A percentile compares a stretch with the other conserved stretches of the same genome.
Conservation (phyloP, 2,329 filamentous ascomycete genomes). For the Coniochaeta prunicola region DNA sequence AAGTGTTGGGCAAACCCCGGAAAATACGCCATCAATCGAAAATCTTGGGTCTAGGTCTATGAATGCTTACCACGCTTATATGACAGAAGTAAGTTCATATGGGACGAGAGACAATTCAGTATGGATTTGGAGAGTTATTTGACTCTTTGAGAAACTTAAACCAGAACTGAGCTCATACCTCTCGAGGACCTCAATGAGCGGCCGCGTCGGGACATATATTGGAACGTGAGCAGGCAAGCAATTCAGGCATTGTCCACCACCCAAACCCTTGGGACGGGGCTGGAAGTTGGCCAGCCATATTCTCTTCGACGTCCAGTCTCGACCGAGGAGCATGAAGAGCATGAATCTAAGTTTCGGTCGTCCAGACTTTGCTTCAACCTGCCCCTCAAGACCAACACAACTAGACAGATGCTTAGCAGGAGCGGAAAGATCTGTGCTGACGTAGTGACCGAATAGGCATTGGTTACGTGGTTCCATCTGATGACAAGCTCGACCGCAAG, state of each 20-base stretch:
- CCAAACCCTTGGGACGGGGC: neutral
- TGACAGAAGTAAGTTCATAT: too few species aligned
- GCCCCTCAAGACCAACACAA: neutral
- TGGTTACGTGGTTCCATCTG: slow-evolving; percentile 11
- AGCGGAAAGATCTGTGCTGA: slow-evolving; percentile 12
- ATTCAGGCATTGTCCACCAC: neutral
- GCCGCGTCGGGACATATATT: too few species aligned
- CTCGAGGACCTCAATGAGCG: too few species aligned
- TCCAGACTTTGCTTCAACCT: neutral
- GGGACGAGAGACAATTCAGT: too few species aligned
- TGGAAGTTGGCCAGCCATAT: neutral
- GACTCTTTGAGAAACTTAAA: too few species aligned
- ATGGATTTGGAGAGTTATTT: too few species aligned
- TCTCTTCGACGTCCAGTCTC: neutral
- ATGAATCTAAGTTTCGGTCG: neutral
- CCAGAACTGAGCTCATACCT: too few species aligned
- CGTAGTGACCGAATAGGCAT: slow-evolving; percentile 21
- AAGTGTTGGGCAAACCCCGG: too few species aligned
- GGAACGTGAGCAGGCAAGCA: neutral
- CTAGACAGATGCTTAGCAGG: neutral
- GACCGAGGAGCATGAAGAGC: neutral
- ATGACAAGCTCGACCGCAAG: slow-evolving; percentile 12
- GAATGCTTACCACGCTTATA: too few species aligned
- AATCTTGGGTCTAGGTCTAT: too few species aligned
- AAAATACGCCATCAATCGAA: too few species aligned